Percentiles rank a stretch among this genome's conserved stretches.
phyloP scores from a whole-genome alignment of 352 stramenopile genomes.

The Pythium dissotocum region DNA sequence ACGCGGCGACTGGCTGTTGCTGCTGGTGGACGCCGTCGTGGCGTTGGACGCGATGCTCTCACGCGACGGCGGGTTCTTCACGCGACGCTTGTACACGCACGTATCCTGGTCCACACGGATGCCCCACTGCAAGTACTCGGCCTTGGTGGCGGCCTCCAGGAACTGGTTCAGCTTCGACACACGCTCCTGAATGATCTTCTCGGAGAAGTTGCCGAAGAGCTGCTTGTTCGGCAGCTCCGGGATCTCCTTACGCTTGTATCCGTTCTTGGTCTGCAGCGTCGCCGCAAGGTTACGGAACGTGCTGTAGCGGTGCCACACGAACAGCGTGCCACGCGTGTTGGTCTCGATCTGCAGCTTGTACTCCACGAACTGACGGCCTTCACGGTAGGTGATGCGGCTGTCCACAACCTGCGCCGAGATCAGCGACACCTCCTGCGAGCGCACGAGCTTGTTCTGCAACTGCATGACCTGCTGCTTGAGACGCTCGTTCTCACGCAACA shows the following conservation, averaged over 20 bases:
- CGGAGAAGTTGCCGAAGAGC: constrained; percentile 41
- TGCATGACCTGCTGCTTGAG: constrained; percentile 39
- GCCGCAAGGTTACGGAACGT: constrained; percentile 45
- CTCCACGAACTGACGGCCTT: constrained; percentile 48
- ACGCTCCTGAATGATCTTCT: constrained; percentile 45
- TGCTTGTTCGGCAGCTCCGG: constrained; percentile 47
- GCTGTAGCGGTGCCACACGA: constrained; percentile 51
- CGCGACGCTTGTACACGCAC: constrained; percentile 51
- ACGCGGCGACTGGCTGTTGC: constrained; percentile 26
- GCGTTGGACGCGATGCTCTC: constrained; percentile 29
- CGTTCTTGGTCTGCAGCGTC: constrained; percentile 43
- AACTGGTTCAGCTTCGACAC: constrained; percentile 51
- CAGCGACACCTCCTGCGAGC: constrained; percentile 36
- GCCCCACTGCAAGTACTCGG: constrained; percentile 49
- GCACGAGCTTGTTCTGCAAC: constrained; percentile 44
- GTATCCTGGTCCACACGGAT: constrained; percentile 52
- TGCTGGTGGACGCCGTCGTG: constrained; percentile 25
- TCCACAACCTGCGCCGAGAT: constrained; percentile 40
- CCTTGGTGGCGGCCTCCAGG: constrained; percentile 40
- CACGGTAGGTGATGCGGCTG: constrained; percentile 37
- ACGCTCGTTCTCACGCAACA: constrained; percentile 38
- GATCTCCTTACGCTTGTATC: constrained; percentile 42
- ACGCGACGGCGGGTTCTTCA: constrained; percentile 30
- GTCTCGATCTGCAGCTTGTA: constrained; percentile 58
- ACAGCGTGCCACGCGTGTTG: constrained; percentile 41